Conservation (phyloP, 495 filamentous ascomycete genomes). For the Penicillium goetzii region DNA sequence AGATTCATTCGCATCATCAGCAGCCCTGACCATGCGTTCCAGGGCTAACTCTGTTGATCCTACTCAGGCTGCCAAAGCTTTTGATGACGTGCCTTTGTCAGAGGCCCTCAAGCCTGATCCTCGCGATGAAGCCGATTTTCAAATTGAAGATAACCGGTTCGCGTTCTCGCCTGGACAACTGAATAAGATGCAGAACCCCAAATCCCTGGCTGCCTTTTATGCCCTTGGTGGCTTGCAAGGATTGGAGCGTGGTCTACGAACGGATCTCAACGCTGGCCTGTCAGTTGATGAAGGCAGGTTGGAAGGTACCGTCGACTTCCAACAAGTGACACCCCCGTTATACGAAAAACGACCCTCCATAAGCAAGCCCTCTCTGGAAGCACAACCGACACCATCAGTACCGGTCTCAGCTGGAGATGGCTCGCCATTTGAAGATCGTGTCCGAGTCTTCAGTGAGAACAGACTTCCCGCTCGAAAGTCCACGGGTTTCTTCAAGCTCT, state of each 20-base stretch:
- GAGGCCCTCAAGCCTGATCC: constrained; percentile 69
- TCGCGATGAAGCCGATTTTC: constrained; percentile 65
- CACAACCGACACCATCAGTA: not conserved
- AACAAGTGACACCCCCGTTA: constrained; percentile 54
- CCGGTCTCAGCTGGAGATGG: constrained; percentile 26
- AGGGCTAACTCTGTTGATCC: constrained; percentile 47
- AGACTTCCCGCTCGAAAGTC: constrained; percentile 73
- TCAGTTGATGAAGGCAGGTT: constrained; percentile 67
- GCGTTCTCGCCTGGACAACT: constrained; percentile 72
- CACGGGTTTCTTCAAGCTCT: constrained; percentile 69
- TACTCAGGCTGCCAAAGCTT: constrained; percentile 32
- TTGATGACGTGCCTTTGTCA: constrained; percentile 51
- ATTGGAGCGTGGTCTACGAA: constrained; percentile 68
- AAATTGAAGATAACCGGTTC: constrained; percentile 68
- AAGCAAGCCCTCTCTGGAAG: constrained; percentile 19
- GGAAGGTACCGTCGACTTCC: constrained; percentile 60
- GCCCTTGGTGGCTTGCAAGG: constrained; percentile 69
- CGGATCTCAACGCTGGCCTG: constrained; percentile 64
- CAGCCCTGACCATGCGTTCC: constrained; percentile 45
- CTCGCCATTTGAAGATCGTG: constrained; percentile 62
- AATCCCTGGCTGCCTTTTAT: constrained; percentile 70
- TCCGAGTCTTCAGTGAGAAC: constrained; percentile 75
- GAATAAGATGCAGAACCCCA: constrained; percentile 76
- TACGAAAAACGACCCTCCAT: constrained; percentile 19
- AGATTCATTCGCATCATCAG: constrained; percentile 50